Evolutionary conservation across 345 rosid species (phyloP), one percentile per base, ranked within the genome.

Genomic region (Populus simonii): DNA sequence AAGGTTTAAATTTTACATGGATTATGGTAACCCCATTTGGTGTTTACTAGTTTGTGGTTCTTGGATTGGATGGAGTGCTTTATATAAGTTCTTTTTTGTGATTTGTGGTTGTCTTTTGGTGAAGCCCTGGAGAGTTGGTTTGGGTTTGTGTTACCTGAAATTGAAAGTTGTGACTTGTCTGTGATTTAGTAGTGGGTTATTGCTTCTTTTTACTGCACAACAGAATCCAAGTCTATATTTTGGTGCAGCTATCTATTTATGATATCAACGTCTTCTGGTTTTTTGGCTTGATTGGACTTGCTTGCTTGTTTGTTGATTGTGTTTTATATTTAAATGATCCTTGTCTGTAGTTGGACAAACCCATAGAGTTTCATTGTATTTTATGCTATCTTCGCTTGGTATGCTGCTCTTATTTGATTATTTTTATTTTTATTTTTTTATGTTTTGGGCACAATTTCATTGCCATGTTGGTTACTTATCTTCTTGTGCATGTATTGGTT

Each of bases 91-190:
- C 38, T 4, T 39, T 43, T 18, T 16, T 4, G 17, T 73, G 67
- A 57, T 31, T 16, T 25, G 13, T 74, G 70, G 68, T 59, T 38
- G 35, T 74, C 18, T 62, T 73, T 39, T 74, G 69, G 63, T 73
- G 77, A n/a, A 73, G 18, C 73, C 25, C 2, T 73, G 67, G 45
- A 15, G 65, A 73, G 33, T 74, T 63, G 43, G 39, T 35, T 62
- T 39, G 41, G 77, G 18, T 59, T 73, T 71, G 12, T 70, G 55
- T 9, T 13, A n/a, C 51, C 61, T 20, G 74, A 25, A 33, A 23
- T 47, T 2, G 9, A 25, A 18, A 11, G 6, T 41, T 27, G 55
- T 7, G 17, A 45, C 61, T 23, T 73, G 38, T n/a, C 5, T 22
- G 33, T 72, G 47, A 72, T 72, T 22, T 22, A 51, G 10, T 10